Evolutionary conservation across 495 filamentous ascomycete genomes (phyloP).

Genomic region (Hyaloscypha hepaticicola): DNA sequence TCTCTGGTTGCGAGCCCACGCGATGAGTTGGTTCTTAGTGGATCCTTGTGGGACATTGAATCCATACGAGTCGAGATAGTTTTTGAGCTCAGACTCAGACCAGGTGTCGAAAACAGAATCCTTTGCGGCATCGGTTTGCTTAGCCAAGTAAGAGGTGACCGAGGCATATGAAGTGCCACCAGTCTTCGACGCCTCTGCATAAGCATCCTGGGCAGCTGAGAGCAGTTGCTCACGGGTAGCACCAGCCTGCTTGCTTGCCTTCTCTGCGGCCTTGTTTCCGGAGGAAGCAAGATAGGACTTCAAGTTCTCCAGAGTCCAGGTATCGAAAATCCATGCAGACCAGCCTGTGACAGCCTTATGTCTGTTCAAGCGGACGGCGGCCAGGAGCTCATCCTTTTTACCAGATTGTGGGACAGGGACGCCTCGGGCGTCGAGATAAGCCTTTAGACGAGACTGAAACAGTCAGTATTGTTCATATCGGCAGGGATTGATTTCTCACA

Average conservation of each 20-base stretch:
- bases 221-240: constrained; percentile 72
- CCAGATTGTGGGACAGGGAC: constrained; percentile 72
- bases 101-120: constrained; percentile 73
- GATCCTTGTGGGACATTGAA: constrained; percentile 71
- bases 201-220: constrained; percentile 68
- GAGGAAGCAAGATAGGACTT: constrained; percentile 65
- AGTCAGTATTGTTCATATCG: constrained; percentile 3
- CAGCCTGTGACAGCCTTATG: constrained; percentile 72
- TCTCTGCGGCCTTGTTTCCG: constrained; percentile 63
- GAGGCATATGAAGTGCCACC: constrained; percentile 70
- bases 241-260: constrained; percentile 61
- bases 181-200: constrained; percentile 63
- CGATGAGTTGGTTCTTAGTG: constrained; percentile 59
- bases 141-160: constrained; percentile 68
- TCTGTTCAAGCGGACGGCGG: constrained; percentile 66
- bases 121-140: constrained; percentile 68
- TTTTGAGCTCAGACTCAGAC: constrained; percentile 78
- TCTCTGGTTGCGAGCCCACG: constrained; percentile 66
- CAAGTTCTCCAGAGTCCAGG: constrained; percentile 74
- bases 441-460: constrained; percentile 63
- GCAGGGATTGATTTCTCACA: constrained; percentile 38
- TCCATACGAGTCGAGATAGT: constrained; percentile 79
- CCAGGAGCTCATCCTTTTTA: constrained; percentile 78
- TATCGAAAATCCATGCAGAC: constrained; percentile 83
- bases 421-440: constrained; percentile 65